Evolutionary conservation across 1,284 basidiomycete genomes (phyloP).

Genomic region (Microbotryomycetes sp.): DNA sequence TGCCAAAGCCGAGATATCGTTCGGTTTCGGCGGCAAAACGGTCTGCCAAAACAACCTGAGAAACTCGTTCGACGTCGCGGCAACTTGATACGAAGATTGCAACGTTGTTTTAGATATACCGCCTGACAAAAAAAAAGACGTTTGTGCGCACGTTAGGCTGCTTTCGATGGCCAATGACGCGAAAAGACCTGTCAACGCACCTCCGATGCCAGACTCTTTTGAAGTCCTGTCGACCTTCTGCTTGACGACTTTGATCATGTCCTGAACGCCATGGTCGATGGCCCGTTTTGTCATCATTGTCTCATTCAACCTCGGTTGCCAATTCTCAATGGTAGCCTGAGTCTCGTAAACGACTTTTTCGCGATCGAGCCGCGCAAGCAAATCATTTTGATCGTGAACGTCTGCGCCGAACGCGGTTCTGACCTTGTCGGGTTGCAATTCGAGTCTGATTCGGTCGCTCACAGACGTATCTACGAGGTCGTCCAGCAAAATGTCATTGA

Average conservation of each 20-base stretch:
- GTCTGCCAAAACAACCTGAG: slow-evolving; percentile 91
- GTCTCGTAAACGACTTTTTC: slow-evolving; percentile 24
- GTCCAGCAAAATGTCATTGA: slow-evolving; percentile 72
- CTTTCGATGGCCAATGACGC: too few species aligned
- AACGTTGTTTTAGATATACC: slow-evolving; percentile 30
- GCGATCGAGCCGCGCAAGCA: slow-evolving; percentile 11
- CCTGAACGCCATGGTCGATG: slow-evolving; percentile 57
- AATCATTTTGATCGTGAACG: background rate
- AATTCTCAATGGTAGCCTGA: slow-evolving; percentile 49
- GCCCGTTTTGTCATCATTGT: slow-evolving; percentile 59
- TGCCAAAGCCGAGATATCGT: slow-evolving; percentile 49
- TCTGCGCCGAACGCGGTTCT: background rate
- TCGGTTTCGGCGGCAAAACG: slow-evolving; percentile 62
- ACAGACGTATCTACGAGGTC: slow-evolving; percentile 67
- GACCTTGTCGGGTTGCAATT: slow-evolving; percentile 51
- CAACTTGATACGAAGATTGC: slow-evolving; percentile 43
- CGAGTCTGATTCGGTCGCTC: slow-evolving; percentile 63
- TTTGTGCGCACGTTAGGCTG: background rate
- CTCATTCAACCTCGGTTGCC: slow-evolving; percentile 54
- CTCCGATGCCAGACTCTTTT: slow-evolving; percentile 7
- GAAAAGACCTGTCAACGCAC: background rate
- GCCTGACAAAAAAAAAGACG: slow-evolving; percentile 42
- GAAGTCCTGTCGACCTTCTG: slow-evolving; percentile 17
- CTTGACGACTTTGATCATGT: slow-evolving; percentile 67
- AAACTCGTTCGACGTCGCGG: slow-evolving; percentile 91